Base-by-base conservation (phyloP, 2,329 filamentous ascomycete species). In the Fusarium zealandicum region DNA sequence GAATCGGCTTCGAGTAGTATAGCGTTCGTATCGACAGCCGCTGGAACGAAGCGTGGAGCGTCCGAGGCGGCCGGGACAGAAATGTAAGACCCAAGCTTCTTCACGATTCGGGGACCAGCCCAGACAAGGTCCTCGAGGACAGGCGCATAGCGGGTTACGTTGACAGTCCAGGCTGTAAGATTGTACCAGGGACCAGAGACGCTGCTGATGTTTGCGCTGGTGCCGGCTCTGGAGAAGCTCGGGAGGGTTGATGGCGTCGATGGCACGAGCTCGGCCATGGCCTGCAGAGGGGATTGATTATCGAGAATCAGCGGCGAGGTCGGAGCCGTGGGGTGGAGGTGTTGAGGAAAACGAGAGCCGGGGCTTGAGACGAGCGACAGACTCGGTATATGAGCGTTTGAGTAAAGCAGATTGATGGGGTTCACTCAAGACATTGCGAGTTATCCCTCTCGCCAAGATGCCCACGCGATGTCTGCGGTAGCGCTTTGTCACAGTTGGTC, bases 61-160 rank as follows among this genome's bases (percentile, higher is more conserved):
- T 83, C 79, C 65, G 80, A 78, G 66, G 46, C 45, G 11, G 59
- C 31, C 11, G 83, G 78, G 28, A 83, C 73, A 30, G 82, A 76
- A 51, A 86, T 80, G 63, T 88, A 82, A n/a, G 82, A 84, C 43
- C 87, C 85, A 31, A 89, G 79, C 70, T 84, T 87, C 72, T 82
- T 86, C 27, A 90, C 81, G 69, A 92, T 85, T 53, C 89, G 82
- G 42, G 89, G 89, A 4, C 89, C 82, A 14, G 84, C 88, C 72
- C 85, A 80, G 59, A 90, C 80, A 40, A 93, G 76, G 66, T 91
- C 88, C 70, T 84, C 85, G 14, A 90, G 74, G 10, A 86, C 86
- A 2, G 88, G 87, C 39, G 83, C 78, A 72, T 84, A 82, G 61
- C 80, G 80, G 36, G 83, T 81, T 54, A 84, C 76, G 71, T 86